Percentiles rank a stretch among this genome's conserved stretches.
Evolutionary conservation across 2,329 filamentous ascomycete species (phyloP).

Genomic region (Exophiala oligosperma): DNA sequence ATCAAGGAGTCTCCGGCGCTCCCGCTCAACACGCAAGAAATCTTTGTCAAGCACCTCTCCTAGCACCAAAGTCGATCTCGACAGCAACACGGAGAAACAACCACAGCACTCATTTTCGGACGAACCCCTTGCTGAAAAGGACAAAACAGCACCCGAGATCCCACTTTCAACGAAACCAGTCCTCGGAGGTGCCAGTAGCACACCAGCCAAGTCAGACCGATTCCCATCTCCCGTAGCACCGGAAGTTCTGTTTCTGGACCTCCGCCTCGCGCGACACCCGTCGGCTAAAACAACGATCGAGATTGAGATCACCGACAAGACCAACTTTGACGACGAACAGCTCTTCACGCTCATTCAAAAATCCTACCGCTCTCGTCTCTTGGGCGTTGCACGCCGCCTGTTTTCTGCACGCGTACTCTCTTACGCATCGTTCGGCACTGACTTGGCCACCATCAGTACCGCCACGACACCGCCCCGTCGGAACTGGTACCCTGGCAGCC

Average conservation of each 20-base stretch:
- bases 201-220: constrained; percentile 19
- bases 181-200: not conserved
- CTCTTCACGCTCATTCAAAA: constrained; percentile 27
- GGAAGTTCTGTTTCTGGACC: constrained; percentile 28
- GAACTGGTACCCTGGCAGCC: not conserved
- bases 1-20: not conserved
- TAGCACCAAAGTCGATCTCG: not conserved
- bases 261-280: constrained; percentile 24
- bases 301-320: constrained; percentile 23
- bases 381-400: constrained; percentile 18
- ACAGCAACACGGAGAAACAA: not conserved
- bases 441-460: constrained; percentile 1
- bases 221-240: constrained; percentile 26
- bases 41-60: not conserved
- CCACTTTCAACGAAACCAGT: constrained; percentile 15
- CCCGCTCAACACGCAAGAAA: not conserved
- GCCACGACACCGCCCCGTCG: not conserved
- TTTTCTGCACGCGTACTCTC: constrained; percentile 23
- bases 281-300: constrained; percentile 15
- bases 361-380: constrained; percentile 21
- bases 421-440: constrained; percentile 1
- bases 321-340: constrained; percentile 29
- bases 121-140: not conserved
- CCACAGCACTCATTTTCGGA: not conserved
- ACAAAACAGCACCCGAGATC: constrained; percentile 8